These are phyloP conservation scores for Colletotrichum eleusines DNA, from an alignment of 2,329 filamentous ascomycete genomes.

Conservation along the genomic window DNA sequence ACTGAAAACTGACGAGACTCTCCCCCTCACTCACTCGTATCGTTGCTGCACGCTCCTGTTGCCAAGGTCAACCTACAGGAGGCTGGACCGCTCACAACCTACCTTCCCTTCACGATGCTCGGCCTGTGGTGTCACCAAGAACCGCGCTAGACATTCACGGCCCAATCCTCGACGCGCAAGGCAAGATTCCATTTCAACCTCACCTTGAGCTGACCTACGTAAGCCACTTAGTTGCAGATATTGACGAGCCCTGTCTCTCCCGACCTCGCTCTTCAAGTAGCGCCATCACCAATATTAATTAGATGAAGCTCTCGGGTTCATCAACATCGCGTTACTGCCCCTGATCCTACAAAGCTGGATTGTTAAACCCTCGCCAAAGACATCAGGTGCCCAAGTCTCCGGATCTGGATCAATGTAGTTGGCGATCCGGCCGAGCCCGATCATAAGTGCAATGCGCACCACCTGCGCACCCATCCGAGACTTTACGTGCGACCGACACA, in stretches of 20 bases:
- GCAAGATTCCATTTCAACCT: no score
- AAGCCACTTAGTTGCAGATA: neutral
- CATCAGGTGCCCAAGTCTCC: neutral
- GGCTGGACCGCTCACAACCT: neutral
- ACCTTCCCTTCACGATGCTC: conserved; percentile 25
- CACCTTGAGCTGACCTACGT: neutral
- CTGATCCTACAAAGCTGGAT: neutral
- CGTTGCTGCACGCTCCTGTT: neutral
- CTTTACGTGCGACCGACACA: neutral
- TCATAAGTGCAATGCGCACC: neutral
- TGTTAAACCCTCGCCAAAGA: neutral
- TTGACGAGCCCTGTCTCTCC: neutral
- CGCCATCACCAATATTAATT: neutral
- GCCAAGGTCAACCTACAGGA: conserved; percentile 15
- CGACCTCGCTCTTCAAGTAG: neutral
- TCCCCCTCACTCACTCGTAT: neutral
- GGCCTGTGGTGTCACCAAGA: neutral
- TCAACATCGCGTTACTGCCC: no score
- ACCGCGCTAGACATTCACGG: neutral
- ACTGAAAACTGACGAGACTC: neutral
- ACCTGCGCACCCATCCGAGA: neutral
- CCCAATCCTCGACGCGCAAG: neutral
- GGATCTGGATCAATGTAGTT: neutral
- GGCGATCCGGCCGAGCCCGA: neutral
- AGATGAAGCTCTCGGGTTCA: neutral